Evolutionary conservation across 371 early-diverging fungal species (phyloP).

Genomic region (Rhizomucor miehei): DNA sequence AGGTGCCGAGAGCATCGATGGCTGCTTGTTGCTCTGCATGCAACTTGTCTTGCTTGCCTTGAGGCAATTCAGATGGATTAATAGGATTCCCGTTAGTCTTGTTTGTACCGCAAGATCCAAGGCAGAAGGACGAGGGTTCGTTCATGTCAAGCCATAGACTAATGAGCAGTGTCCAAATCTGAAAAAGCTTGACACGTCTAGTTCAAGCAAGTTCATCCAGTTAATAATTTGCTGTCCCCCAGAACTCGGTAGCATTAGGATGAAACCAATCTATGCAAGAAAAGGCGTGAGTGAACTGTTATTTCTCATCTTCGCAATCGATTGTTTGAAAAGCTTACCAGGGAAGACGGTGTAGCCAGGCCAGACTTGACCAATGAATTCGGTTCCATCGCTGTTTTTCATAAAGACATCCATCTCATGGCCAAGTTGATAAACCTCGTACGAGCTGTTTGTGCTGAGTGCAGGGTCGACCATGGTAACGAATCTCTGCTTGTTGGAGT

Average conservation of each 20-base stretch:
- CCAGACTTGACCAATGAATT: constrained; percentile 59
- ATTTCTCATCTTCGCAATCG: no score
- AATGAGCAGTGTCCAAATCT: no score
- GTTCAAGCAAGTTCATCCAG: constrained; percentile 15
- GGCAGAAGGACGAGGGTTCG: constrained; percentile 60
- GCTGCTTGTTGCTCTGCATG: constrained; percentile 5
- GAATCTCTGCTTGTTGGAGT: constrained; percentile 35
- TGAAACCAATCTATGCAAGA: constrained; percentile 18
- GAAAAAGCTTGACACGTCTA: no score
- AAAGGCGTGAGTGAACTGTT: no score
- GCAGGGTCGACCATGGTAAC: constrained; percentile 56
- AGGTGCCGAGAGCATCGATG: constrained; percentile 7
- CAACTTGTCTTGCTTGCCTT: constrained; percentile 5
- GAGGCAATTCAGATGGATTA: constrained; percentile 32
- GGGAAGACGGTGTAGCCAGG: constrained; percentile 42
- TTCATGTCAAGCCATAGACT: constrained; percentile 75
- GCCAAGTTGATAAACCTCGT: constrained; percentile 39
- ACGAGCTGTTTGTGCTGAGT: constrained; percentile 29
- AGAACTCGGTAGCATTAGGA: constrained; percentile 14
- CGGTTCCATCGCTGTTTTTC: constrained; percentile 45
- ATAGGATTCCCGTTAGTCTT: constrained; percentile 8
- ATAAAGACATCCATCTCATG: constrained; percentile 41
- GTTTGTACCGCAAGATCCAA: constrained; percentile 21
- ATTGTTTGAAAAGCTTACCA: background rate
- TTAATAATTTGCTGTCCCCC: constrained; percentile 17